Conservation (phyloP, 805 yeast species). For the Pichia membranifaciens region DNA sequence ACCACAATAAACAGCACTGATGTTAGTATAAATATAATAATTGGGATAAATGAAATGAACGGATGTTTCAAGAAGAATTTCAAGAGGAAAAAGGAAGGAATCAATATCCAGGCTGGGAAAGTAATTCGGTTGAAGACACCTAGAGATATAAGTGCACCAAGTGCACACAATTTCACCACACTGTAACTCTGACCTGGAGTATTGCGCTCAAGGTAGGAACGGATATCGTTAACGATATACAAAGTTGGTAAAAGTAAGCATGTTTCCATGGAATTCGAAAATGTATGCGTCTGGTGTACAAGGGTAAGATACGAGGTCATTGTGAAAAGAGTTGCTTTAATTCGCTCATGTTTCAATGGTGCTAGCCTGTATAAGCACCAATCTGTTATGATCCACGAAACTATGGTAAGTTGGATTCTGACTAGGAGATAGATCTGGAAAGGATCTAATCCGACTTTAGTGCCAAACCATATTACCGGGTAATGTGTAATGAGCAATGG, state of each 20-base stretch:
- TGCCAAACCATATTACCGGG: slow-evolving; percentile 47
- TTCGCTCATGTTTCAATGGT: slow-evolving; percentile 31
- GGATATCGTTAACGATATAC: slow-evolving; percentile 38
- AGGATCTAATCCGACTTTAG: slow-evolving; percentile 35
- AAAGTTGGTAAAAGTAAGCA: slow-evolving; percentile 44
- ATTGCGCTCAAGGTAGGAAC: slow-evolving; percentile 17
- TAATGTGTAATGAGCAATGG: slow-evolving; percentile 66
- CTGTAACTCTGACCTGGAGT: not conserved
- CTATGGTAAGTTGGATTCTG: slow-evolving; percentile 39
- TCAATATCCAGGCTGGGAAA: slow-evolving; percentile 63
- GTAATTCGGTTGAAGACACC: slow-evolving; percentile 86
- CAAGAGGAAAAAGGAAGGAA: slow-evolving; percentile 51
- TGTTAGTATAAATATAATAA: slow-evolving; percentile 34
- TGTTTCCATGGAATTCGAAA: slow-evolving; percentile 84
- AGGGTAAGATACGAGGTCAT: slow-evolving; percentile 64
- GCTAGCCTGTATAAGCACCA: slow-evolving; percentile 27
- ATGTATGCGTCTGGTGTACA: slow-evolving; percentile 78
- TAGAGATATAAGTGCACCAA: slow-evolving; percentile 49
- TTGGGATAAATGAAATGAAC: slow-evolving; percentile 31
- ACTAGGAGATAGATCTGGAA: slow-evolving; percentile 45
- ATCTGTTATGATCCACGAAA: slow-evolving; percentile 31
- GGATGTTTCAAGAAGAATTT: slow-evolving; percentile 34
- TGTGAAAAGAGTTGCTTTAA: slow-evolving; percentile 41
- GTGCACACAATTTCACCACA: slow-evolving; percentile 18
- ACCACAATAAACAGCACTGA: slow-evolving; percentile 35